phyloP scores from a whole-genome alignment of 805 yeast genomes.

The Saturnispora gosingensis region DNA sequence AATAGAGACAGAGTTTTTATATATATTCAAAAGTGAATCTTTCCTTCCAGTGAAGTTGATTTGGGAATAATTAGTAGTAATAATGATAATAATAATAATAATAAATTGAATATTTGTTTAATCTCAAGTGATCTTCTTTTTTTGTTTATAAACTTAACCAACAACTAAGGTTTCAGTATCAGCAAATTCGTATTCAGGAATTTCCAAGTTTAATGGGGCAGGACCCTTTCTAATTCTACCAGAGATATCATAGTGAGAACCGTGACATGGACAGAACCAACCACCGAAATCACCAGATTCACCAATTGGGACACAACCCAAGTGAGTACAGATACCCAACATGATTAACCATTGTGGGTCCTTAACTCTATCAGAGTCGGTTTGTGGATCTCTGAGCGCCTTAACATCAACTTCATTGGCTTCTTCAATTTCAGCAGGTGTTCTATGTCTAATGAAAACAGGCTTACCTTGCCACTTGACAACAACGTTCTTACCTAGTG shows the following conservation, averaged over 20 bases:
- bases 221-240: conserved; percentile 99
- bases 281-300: conserved; percentile 99
- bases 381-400: conserved; percentile 86
- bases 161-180: conserved; percentile 73
- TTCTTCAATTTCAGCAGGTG: conserved; percentile 84
- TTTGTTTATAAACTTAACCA: conserved; percentile 47
- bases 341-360: conserved; percentile 98
- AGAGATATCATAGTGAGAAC: conserved; percentile 99
- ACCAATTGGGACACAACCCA: conserved; percentile 99
- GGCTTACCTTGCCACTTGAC: conserved; percentile 99
- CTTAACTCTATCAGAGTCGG: conserved; percentile 86
- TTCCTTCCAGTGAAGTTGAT: background rate
- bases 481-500: conserved; percentile 95
- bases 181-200: conserved; percentile 80
- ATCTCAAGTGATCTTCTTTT: background rate
- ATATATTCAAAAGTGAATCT: background rate
- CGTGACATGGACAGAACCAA: conserved; percentile 99
- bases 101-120: background rate
- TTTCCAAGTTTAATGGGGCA: conserved; percentile 97
- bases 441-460: conserved; percentile 98
- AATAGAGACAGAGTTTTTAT: background rate
- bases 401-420: conserved; percentile 78
- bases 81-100: background rate
- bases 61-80: background rate
- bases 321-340: conserved; percentile 99